Conservation (phyloP, 352 stramenopile genomes). For the Paralagenidium karlingii region DNA sequence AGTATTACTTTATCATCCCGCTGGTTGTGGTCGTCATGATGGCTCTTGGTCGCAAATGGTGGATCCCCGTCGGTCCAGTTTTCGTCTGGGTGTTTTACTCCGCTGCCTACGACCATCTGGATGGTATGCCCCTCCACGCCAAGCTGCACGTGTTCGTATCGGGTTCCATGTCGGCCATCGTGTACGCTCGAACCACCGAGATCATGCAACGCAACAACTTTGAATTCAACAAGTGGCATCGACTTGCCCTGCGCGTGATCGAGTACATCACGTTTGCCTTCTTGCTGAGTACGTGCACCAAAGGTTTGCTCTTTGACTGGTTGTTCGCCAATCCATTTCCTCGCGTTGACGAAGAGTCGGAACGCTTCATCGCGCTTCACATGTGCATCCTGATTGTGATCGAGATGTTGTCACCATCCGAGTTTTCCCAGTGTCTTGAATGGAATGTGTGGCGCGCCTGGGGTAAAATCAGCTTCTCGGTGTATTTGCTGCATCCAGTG, state of each 20-base stretch:
- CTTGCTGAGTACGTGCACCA: constrained; percentile 11
- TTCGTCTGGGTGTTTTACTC: constrained; percentile 9
- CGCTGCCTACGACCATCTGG: constrained; percentile 12
- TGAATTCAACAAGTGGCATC: constrained; percentile 5
- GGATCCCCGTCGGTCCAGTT: constrained; percentile 2
- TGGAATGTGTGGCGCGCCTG: constrained; percentile 14
- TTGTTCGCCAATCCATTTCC: constrained; percentile 10
- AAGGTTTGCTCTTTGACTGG: constrained; percentile 15
- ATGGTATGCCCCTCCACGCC: constrained; percentile 10
- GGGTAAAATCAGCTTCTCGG: constrained; percentile 26
- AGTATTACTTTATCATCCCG: constrained; percentile 23
- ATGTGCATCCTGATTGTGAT: constrained; percentile 16
- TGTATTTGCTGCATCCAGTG: constrained; percentile 33
- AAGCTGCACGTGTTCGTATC: constrained; percentile 19
- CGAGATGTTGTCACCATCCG: constrained; percentile 18
- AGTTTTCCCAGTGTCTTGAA: constrained; percentile 12
- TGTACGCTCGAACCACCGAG: constrained; percentile 10
- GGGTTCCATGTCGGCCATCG: constrained; percentile 16
- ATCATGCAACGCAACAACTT: constrained; percentile 4
- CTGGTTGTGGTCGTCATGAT: constrained; percentile 9
- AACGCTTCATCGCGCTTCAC: constrained; percentile 11
- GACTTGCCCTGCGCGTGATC: constrained; percentile 3
- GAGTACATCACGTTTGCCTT: constrained; percentile 8
- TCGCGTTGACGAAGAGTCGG: constrained; percentile 4
- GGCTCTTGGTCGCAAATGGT: constrained; percentile 2